phyloP scores from a whole-genome alignment of 495 filamentous ascomycete genomes.

The Penicillium coprophilum region DNA sequence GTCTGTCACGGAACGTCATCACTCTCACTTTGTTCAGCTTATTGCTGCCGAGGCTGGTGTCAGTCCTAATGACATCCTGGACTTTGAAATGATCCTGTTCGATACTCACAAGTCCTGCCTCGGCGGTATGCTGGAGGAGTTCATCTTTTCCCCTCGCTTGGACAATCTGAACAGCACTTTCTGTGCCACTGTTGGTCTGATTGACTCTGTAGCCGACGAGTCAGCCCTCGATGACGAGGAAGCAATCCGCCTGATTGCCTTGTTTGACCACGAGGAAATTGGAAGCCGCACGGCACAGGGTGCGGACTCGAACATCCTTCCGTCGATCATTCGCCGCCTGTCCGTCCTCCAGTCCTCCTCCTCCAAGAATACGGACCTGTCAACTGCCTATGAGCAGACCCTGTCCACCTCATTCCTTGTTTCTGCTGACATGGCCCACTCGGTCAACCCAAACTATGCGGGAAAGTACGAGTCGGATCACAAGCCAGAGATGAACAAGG shows the following conservation, averaged over 20 bases:
- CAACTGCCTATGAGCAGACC: constrained; percentile 91
- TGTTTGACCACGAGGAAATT: constrained; percentile 98
- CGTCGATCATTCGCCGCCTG: constrained; percentile 82
- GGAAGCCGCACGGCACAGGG: constrained; percentile 90
- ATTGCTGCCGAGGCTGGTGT: constrained; percentile 79
- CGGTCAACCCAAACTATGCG: constrained; percentile 89
- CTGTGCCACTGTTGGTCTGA: constrained; percentile 78
- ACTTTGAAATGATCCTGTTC: constrained; percentile 95
- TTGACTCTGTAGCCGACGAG: constrained; percentile 67
- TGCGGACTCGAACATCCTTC: constrained; percentile 88
- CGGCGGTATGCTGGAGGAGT: constrained; percentile 87
- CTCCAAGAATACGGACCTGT: constrained; percentile 50
- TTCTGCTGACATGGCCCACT: constrained; percentile 97
- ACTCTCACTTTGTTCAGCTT: constrained; percentile 78
- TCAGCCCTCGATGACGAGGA: constrained; percentile 68
- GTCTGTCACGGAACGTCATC: constrained; percentile 78
- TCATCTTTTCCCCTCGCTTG: constrained; percentile 88
- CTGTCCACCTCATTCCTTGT: constrained; percentile 90
- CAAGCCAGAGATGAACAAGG: constrained; percentile 92
- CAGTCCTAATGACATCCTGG: constrained; percentile 67
- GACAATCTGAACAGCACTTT: constrained; percentile 96
- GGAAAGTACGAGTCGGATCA: constrained; percentile 89
- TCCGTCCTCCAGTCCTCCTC: constrained; percentile 65
- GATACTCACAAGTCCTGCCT: constrained; percentile 89
- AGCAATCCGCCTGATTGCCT: constrained; percentile 81